Evolutionary conservation across 2,329 filamentous ascomycete genomes (phyloP).

Genomic region (Colletotrichum spaethianum): DNA sequence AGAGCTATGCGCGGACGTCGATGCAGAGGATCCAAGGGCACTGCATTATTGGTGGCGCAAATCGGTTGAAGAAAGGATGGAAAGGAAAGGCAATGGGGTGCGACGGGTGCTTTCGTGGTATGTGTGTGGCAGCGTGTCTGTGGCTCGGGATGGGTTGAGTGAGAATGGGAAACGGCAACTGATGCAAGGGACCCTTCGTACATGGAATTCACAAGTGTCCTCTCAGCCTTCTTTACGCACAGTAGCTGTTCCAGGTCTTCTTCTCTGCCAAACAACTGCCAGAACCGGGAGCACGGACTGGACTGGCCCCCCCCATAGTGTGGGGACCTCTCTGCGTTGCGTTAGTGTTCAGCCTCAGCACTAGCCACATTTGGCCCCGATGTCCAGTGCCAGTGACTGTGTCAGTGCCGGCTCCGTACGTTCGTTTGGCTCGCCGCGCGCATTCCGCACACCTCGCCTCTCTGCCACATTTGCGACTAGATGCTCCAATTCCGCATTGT

Average conservation of each 20-base stretch:
- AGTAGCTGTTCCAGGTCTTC: conserved; percentile 22
- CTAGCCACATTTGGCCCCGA: conserved; percentile 16
- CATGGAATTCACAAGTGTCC: conserved; percentile 35
- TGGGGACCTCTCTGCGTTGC: background rate
- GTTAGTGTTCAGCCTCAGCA: conserved; percentile 12
- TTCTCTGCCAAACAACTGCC: background rate
- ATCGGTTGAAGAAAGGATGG: background rate
- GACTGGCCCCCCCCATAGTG: too few species aligned
- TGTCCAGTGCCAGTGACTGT: too few species aligned
- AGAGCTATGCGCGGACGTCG: conserved; percentile 25
- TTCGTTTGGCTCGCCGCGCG: too few species aligned
- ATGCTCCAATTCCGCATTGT: background rate
- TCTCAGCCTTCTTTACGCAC: conserved; percentile 18
- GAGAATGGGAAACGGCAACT: background rate
- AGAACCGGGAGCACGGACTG: conserved; percentile 3
- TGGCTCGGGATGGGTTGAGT: background rate
- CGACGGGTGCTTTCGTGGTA: background rate
- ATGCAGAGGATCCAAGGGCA: conserved; percentile 18
- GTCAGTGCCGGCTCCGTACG: too few species aligned
- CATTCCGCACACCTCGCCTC: too few species aligned
- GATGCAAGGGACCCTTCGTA: conserved; percentile 21
- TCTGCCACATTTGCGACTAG: too few species aligned
- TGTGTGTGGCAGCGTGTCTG: background rate
- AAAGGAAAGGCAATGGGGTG: background rate
- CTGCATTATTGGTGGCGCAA: conserved; percentile 34